Evolutionary conservation across 495 filamentous ascomycete genomes (phyloP), one percentile per base, ranked within the genome.

Genomic region (Penicillium lividum): DNA sequence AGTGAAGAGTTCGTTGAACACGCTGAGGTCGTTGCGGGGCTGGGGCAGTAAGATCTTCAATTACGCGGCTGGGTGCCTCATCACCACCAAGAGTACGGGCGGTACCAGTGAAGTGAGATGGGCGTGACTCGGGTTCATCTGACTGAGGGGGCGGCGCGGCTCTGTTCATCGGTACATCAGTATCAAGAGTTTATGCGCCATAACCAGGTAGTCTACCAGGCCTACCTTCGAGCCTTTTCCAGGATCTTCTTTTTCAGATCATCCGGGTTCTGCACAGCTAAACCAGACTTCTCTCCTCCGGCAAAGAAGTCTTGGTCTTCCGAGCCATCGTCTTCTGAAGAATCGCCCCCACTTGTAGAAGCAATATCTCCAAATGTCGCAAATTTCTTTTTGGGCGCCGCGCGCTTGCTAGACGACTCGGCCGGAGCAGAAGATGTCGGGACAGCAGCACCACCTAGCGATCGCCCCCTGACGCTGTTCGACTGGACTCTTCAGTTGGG

Each of bases 251-350:
- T 84, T 64, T 84, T 84, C 15, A 87, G 75, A 57, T 88, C 89
- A 51, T 83, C 78, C 0, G 94, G 94, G 68, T 98, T 93, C 69
- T 97, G 91, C 53, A 98, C 92, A 3, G 94, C 95, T 30, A 98
- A 75, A 6, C 93, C 95, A 25, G 93, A 97, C 76, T 98, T 98
- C 78, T 97, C 94, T 46, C 94, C 94, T 51, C 94, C 94, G 7
- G 94, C 89, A 70, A 95, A 98, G 49, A 97, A 82, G 69, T 97
- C 91, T 54, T 91, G 84, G 7, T 87, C 84, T 34, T 80, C 78
- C 27, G 85, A 76, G 5, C 83, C 82, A 33, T 86, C 84, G 5
- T 86, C 82, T 16, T 85, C 82, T 29, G 86, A 81, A 5, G 82
- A 81, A 50, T 89, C 82, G 22, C 84, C 84, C 15, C 82, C 83